Conservation (phyloP, 1,139 yeast species). For the Kodamaea sp. region DNA sequence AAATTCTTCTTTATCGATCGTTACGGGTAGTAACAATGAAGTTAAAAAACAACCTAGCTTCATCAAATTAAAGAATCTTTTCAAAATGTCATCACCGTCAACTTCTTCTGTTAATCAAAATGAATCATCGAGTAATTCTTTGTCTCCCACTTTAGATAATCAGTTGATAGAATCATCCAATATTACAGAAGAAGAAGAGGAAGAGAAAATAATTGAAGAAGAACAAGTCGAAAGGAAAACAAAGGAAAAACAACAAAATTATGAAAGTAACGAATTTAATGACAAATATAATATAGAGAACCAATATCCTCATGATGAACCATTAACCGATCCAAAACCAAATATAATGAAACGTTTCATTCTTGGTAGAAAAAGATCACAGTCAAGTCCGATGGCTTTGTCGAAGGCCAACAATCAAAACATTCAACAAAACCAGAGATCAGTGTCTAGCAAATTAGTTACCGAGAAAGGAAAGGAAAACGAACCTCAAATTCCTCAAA, state of each 20-base stretch:
- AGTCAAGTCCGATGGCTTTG: conserved; percentile 18
- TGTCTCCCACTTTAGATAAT: no score
- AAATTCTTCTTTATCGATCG: no score
- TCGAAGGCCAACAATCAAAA: no score
- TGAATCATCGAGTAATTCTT: neutral
- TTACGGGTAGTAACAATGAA: conserved; percentile 7
- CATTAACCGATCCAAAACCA: neutral
- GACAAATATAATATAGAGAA: neutral
- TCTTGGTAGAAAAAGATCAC: conserved; percentile 24
- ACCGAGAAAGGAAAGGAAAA: conserved; percentile 7
- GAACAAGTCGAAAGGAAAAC: conserved; percentile 1
- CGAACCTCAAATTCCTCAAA: conserved; percentile 12
- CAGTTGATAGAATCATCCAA: no score
- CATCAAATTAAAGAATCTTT: conserved; percentile 14
- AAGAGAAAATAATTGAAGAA: neutral
- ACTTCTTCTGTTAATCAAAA: neutral
- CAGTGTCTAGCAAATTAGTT: no score
- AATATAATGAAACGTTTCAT: conserved; percentile 12
- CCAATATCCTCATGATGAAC: neutral
- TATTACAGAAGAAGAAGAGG: neutral
- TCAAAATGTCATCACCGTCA: conserved; percentile 11
- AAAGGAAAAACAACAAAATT: neutral
- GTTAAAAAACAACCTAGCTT: conserved; percentile 12
- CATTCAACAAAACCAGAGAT: no score
- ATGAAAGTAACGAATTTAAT: neutral